Evolutionary conservation across 2,329 filamentous ascomycete genomes (phyloP).

Genomic region (Cladorrhinum sp.): DNA sequence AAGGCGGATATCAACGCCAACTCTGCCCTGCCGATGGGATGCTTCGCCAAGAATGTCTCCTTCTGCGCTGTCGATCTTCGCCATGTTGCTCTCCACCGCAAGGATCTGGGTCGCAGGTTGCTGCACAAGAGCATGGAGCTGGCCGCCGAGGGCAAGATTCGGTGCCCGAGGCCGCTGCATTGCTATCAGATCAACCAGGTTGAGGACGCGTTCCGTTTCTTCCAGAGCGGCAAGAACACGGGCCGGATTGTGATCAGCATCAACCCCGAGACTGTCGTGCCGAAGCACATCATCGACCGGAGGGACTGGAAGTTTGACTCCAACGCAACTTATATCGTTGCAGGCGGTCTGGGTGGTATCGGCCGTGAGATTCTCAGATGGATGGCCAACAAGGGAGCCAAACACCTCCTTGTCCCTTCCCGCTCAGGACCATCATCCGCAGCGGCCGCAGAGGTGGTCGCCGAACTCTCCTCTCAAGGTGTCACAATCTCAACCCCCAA

Average conservation of each 20-base stretch:
- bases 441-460: too few relatives aligned
- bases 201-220: slow-evolving; percentile 38
- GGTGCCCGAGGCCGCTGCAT: slow-evolving; percentile 28
- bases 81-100: too few relatives aligned
- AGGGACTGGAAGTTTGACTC: neutral
- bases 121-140: too few relatives aligned
- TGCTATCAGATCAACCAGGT: slow-evolving; percentile 27
- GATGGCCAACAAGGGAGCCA: slow-evolving; percentile 39
- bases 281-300: neutral
- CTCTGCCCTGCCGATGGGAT: slow-evolving; percentile 12
- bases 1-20: slow-evolving; percentile 12
- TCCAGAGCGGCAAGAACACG: slow-evolving; percentile 42
- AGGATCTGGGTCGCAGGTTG: too few relatives aligned
- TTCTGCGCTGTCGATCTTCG: slow-evolving; percentile 1
- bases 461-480: too few relatives aligned
- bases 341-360: slow-evolving; percentile 39
- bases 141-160: too few relatives aligned
- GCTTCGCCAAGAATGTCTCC: slow-evolving; percentile 6
- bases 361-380: slow-evolving; percentile 35
- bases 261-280: slow-evolving; percentile 1
- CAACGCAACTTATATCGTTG: slow-evolving; percentile 35
- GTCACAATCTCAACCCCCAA: too few relatives aligned
- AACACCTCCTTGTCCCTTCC: slow-evolving; percentile 38
- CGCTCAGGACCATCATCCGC: too few relatives aligned
- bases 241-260: slow-evolving; percentile 40